phyloP scores from a whole-genome alignment of 805 yeast species.

The Starmerella cellae region DNA sequence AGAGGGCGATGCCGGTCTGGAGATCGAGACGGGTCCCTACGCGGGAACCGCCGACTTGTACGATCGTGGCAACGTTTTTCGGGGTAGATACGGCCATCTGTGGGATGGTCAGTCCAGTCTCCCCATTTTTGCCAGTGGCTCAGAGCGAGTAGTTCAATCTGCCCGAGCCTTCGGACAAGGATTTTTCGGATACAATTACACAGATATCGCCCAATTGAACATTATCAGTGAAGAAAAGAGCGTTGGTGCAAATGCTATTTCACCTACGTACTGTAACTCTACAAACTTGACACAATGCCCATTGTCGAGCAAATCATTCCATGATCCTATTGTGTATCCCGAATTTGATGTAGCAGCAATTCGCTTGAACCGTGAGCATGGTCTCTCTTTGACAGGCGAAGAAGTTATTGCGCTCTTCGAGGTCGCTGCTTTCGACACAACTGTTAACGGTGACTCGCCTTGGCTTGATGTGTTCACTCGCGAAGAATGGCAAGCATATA shows the following conservation, averaged over 20 bases:
- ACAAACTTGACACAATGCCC: conserved; percentile 13
- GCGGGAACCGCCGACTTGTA: conserved; percentile 38
- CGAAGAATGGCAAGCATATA: conserved; percentile 24
- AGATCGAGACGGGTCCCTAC: conserved; percentile 33
- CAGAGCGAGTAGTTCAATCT: conserved; percentile 34
- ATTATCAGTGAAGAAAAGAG: conserved; percentile 36
- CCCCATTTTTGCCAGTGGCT: conserved; percentile 31
- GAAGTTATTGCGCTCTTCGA: conserved; percentile 34
- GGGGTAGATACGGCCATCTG: conserved; percentile 34
- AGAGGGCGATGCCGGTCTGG: conserved; percentile 32
- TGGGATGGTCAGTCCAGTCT: conserved; percentile 30
- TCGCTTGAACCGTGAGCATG: conserved; percentile 23
- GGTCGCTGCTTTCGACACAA: conserved; percentile 40
- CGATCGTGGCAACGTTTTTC: conserved; percentile 35
- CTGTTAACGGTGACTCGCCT: conserved; percentile 37
- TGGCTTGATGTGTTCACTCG: conserved; percentile 26
- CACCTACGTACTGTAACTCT: conserved; percentile 10
- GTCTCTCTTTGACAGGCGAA: conserved; percentile 28
- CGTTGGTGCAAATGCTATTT: conserved; percentile 24
- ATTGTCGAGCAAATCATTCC: conserved; percentile 1
- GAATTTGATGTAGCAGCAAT: conserved; percentile 17
- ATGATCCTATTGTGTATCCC: conserved; percentile 13
- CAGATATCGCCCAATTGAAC: conserved; percentile 29
- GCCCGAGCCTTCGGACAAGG: conserved; percentile 47
- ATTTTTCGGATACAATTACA: conserved; percentile 37